Evolutionary conservation across 495 filamentous ascomycete species (phyloP).

Genomic region (Penicillium verhagenii): DNA sequence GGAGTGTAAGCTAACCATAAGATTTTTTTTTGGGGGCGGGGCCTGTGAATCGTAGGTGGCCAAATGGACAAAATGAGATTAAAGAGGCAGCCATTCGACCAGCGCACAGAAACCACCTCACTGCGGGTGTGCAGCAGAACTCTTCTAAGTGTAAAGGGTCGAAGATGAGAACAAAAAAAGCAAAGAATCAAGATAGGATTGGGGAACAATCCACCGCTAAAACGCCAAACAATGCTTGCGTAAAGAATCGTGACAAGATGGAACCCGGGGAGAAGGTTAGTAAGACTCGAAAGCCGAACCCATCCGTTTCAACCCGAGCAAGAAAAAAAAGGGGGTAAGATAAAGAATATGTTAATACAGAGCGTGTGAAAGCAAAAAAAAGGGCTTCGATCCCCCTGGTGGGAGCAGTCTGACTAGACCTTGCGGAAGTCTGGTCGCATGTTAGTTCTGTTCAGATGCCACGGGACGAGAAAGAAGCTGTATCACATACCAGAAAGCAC

Average conservation of each 20-base stretch:
- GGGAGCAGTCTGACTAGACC: slow-evolving; percentile 44
- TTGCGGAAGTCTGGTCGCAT: slow-evolving; percentile 61
- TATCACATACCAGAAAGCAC: slow-evolving; percentile 88
- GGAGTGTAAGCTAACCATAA: slow-evolving; percentile 16
- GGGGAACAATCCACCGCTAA: slow-evolving; percentile 42
- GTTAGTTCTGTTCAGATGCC: slow-evolving; percentile 23
- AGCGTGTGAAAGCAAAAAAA: slow-evolving; percentile 40
- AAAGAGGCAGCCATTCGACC: slow-evolving; percentile 58
- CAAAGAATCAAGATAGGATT: slow-evolving; percentile 22
- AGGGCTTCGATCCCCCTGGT: slow-evolving; percentile 23
- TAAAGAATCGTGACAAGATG: slow-evolving; percentile 37
- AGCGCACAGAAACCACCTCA: slow-evolving; percentile 60
- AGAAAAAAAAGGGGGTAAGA: slow-evolving; percentile 44
- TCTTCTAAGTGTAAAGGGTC: slow-evolving; percentile 40
- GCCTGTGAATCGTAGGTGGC: slow-evolving; percentile 17
- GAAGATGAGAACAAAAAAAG: slow-evolving; percentile 20
- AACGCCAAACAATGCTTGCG: slow-evolving; percentile 54
- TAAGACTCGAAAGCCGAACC: neutral
- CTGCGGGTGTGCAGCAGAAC: slow-evolving; percentile 51
- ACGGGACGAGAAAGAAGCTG: neutral
- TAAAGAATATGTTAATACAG: slow-evolving; percentile 61
- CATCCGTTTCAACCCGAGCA: slow-evolving; percentile 1
- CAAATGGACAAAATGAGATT: slow-evolving; percentile 29
- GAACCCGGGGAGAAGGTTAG: neutral
- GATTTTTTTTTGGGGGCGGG: slow-evolving; percentile 36